Conservation (phyloP, 2,329 filamentous ascomycete genomes). For the Plectosphaerella plurivora region DNA sequence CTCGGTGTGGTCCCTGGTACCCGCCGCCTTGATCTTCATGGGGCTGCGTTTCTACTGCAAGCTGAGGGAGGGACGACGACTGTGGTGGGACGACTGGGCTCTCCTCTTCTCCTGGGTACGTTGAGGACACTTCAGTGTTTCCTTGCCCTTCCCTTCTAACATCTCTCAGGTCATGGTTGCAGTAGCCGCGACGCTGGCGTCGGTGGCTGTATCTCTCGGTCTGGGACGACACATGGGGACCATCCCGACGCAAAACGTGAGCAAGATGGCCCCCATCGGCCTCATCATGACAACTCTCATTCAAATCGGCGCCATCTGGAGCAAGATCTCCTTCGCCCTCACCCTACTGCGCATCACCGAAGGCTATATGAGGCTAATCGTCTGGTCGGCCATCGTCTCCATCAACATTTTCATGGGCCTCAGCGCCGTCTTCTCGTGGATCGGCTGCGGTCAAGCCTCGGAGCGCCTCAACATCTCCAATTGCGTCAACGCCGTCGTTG, state of each 20-base stretch:
- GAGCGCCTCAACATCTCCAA: background rate
- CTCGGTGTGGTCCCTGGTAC: conserved; percentile 6
- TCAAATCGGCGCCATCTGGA: conserved; percentile 17
- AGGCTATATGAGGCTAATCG: conserved; percentile 14
- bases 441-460: conserved; percentile 14
- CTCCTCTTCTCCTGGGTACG: conserved; percentile 15
- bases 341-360: conserved; percentile 21
- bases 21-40: conserved; percentile 10
- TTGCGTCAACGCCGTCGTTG: background rate
- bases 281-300: conserved; percentile 14
- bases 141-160: background rate
- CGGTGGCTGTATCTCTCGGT: conserved; percentile 8
- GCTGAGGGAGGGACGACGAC: conserved; percentile 6
- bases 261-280: conserved; percentile 10
- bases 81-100: conserved; percentile 15
- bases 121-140: background rate
- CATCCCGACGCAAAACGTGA: conserved; percentile 7
- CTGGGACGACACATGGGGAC: conserved; percentile 11
- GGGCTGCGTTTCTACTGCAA: conserved; percentile 15
- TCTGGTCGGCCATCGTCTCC: conserved; percentile 20
- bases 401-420: conserved; percentile 17
- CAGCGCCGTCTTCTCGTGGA: conserved; percentile 17
- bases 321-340: conserved; percentile 23
- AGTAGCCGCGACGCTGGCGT: conserved; percentile 5
- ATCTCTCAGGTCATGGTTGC: conserved; percentile 2